Base-by-base conservation (phyloP, 2,329 filamentous ascomycete species). In the Teratosphaeria epicoccoides region DNA sequence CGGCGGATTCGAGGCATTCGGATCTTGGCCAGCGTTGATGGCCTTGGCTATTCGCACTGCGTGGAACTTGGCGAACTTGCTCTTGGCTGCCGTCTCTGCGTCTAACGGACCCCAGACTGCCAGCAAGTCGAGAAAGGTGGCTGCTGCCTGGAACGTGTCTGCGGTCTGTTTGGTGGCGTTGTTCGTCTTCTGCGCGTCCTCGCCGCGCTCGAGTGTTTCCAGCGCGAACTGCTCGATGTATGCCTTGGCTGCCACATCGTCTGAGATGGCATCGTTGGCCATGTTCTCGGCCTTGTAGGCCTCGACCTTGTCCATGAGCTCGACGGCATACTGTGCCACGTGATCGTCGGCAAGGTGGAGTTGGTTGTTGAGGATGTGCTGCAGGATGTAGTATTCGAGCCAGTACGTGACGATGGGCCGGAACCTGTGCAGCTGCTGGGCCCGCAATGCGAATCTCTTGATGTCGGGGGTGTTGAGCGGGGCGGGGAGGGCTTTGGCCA, bases 51-150 rank as follows among this genome's bases (percentile, higher is more conserved):
- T 98, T 52, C 93, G 82, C 29, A 91, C 74, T 2, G 91, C 90
- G 68, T 97, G 94, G 78, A 88, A 98, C 70, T 97, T 98, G 43
- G 91, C 89, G 66, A 88, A 98, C 68, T 94, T 96, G 70, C 91
- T 88, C 75, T 95, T 97, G 50, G 88, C 81, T 37, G 82, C 76
- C 20, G 84, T 81, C 63, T 97, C 89, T 1, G 79, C 71, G 28
- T 95, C 87, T 10, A 84, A 73, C 0, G 80, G 71, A 5, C 82
- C 84, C 89, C 91, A 98, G 62, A 95, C 85, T 57, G 84, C 84
- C 51, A 88, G 79, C 4, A 97, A 76, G 59, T 96, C 88, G 63
- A 97, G 83, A 68, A 98, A 97, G 0, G 89, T 95, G 0, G 88
- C 84, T 0, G 93, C 88, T 1, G 94, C 93, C 65, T 90, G 85